Evolutionary conservation across 1,284 basidiomycete species (phyloP).

Genomic region (Sporisorium graminicola): DNA sequence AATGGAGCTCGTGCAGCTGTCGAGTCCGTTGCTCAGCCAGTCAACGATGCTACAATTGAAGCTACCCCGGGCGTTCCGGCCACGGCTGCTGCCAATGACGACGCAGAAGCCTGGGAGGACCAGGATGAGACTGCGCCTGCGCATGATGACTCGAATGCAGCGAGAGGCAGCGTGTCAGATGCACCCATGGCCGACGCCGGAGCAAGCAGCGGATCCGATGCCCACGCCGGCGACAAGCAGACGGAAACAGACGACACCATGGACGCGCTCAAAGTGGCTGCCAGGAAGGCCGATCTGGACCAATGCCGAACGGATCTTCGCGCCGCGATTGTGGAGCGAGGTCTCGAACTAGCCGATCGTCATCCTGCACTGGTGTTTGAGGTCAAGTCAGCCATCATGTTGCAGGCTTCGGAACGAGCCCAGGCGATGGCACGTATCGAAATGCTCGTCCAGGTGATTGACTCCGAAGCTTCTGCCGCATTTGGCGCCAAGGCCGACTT

Average conservation of each 20-base stretch:
- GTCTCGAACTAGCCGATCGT: conserved; percentile 83
- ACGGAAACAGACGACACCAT: conserved; percentile 29
- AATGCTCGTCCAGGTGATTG: conserved; percentile 42
- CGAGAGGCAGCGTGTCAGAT: conserved; percentile 29
- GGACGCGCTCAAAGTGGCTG: conserved; percentile 36
- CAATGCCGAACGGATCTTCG: conserved; percentile 72
- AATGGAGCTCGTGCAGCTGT: conserved; percentile 10
- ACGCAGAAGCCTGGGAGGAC: conserved; percentile 32
- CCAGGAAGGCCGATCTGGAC: conserved; percentile 42
- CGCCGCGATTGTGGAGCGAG: conserved; percentile 47
- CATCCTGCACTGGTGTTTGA: conserved; percentile 91
- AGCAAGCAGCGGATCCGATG: conserved; percentile 1
- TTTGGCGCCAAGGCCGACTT: conserved; percentile 41
- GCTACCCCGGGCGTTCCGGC: conserved; percentile 37
- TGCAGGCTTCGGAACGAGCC: conserved; percentile 43
- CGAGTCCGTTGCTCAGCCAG: conserved; percentile 8
- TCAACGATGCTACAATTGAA: conserved; percentile 70
- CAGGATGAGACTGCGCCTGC: conserved; percentile 55
- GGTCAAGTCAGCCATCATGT: conserved; percentile 71
- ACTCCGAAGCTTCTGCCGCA: conserved; percentile 31
- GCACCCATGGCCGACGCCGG: conserved; percentile 39
- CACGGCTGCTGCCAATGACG: conserved; percentile 29
- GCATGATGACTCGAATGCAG: conserved; percentile 28
- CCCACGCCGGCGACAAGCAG: not conserved
- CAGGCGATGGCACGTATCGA: conserved; percentile 29